Evolutionary conservation across 345 rosid species (phyloP).

Genomic region (Rhodamnia rubescens): DNA sequence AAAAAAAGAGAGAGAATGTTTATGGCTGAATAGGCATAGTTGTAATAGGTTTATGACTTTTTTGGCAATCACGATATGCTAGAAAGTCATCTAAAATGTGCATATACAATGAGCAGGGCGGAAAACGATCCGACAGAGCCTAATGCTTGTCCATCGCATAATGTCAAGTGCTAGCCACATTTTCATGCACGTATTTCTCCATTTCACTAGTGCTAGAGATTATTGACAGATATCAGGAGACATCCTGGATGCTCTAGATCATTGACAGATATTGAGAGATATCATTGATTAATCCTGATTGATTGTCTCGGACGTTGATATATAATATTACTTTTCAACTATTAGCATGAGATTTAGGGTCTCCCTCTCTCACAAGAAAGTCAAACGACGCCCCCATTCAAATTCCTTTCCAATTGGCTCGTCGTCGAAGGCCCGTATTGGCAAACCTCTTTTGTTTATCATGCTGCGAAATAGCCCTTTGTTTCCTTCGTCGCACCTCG

Average conservation of each 20-base stretch:
- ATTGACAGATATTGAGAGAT: too few relatives aligned
- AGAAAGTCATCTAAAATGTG: not conserved
- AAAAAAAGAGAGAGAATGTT: too few relatives aligned
- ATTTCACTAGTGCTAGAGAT: not conserved
- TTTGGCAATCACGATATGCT: not conserved
- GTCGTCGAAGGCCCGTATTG: not conserved
- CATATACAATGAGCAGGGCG: not conserved
- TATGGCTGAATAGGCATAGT: too few relatives aligned
- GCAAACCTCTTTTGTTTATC: not conserved
- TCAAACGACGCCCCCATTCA: not conserved
- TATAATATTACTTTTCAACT: not conserved
- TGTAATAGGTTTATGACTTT: too few relatives aligned
- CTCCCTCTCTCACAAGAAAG: not conserved
- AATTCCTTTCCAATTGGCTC: not conserved
- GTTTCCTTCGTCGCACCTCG: not conserved
- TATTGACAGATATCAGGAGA: too few relatives aligned
- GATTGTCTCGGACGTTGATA: too few relatives aligned
- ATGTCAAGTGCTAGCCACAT: not conserved
- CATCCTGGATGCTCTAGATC: too few relatives aligned
- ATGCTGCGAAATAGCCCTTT: not conserved
- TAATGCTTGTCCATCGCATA: not conserved
- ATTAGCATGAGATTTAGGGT: not conserved
- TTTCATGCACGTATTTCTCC: not conserved
- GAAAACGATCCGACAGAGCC: not conserved
- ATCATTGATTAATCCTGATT: too few relatives aligned